These are phyloP conservation scores for Boletus bicolor DNA, from an alignment of 768 basidiomycete species.

Conservation along the genomic window DNA sequence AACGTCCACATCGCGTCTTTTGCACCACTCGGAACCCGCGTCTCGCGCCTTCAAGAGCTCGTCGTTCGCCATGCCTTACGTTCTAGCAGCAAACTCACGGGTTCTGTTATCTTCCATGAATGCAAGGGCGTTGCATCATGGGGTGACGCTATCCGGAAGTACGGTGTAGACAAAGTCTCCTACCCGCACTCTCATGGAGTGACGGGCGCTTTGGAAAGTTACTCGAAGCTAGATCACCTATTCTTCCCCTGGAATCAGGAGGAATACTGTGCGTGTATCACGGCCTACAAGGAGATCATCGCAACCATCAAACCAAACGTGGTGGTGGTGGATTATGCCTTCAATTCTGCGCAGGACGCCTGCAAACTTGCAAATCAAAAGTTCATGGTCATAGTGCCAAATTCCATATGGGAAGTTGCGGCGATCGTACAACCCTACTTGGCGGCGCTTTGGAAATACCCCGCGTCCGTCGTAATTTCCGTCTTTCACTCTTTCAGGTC, in stretches of 20 bases:
- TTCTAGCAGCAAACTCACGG: not conserved
- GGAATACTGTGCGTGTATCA: constrained; percentile 1
- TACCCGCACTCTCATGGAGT: constrained; percentile 1
- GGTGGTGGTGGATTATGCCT: not conserved
- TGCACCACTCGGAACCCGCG: constrained; percentile 5
- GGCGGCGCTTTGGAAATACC: constrained; percentile 7
- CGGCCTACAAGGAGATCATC: not conserved
- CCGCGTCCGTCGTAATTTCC: not conserved
- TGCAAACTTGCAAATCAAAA: constrained; percentile 4
- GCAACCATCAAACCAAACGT: not conserved
- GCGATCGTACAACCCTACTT: not conserved
- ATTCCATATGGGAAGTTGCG: not conserved
- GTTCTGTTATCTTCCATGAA: constrained; percentile 7
- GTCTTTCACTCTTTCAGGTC: not conserved
- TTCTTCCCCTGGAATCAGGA: constrained; percentile 1
- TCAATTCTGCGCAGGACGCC: constrained; percentile 1
- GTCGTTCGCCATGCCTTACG: not conserved
- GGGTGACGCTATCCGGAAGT: not conserved
- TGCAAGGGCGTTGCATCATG: not conserved
- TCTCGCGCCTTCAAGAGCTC: constrained; percentile 6
- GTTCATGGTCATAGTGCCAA: constrained; percentile 1
- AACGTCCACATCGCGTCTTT: constrained; percentile 13
- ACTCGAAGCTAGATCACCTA: not conserved
- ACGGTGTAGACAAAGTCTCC: not conserved
- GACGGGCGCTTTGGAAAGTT: constrained; percentile 1